Evolutionary conservation across 2,329 filamentous ascomycete genomes (phyloP), one percentile per base, ranked within the genome.

Genomic region (Mariannaea elegans): DNA sequence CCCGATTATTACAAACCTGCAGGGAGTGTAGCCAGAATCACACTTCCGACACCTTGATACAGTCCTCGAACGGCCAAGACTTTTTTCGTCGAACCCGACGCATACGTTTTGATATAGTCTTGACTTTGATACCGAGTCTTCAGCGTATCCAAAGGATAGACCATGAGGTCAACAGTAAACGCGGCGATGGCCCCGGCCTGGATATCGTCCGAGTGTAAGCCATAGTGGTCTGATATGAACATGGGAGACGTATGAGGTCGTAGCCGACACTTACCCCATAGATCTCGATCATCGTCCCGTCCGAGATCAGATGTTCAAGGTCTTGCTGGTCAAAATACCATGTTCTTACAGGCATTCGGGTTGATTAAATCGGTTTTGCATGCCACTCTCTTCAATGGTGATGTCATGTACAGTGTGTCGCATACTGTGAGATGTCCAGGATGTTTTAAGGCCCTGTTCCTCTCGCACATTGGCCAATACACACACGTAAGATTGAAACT

Each of bases 121-220:
- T 88, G 89, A 52, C 90, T 93, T 74, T 97, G 93, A 46, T 92
- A 84, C 9, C 93, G 86, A 7, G 93, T 97, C 74, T 97, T 97
- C 70, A 97, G 81, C 0, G 93, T 97, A 73, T 97, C 94, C 14
- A 97, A 82, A 0, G 93, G 94, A 71, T 95, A 97, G 32, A 97
- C 86, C 14, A 97, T 81, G 47, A 96, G 81, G 75, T 97, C 93
- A 56, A 97, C 90, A 1, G 90, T 90, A 73, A 97, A 93, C 23
- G 93, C 94, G 63, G 93, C 93, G 53, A 91, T 84, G 53, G 92
- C 93, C 56, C 93, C 93, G 45, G 93, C 92, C 91, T 95, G 7
- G 5, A 10, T n/a, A 8, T 53, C 24, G 21, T 53, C 38, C 45
- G 45, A 59, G 41, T 52, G 32, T 66, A 21, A 70, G 65, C 57